Percentiles rank a stretch among this genome's conserved stretches.
Conservation (phyloP, 108 stramenopile species). For the Fragilaria crotonensis region DNA sequence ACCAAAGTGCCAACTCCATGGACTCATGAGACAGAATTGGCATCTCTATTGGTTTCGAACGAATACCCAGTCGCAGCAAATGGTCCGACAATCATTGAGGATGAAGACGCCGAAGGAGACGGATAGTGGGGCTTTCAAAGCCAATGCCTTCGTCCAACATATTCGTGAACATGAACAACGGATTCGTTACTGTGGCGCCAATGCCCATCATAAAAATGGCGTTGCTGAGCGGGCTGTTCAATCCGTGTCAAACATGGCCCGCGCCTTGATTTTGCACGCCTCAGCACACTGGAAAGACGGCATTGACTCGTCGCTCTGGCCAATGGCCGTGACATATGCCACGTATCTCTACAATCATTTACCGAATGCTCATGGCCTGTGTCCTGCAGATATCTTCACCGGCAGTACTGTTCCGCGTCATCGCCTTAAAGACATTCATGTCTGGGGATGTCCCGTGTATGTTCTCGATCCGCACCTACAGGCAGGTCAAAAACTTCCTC, state of each 20-base stretch:
- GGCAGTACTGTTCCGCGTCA: background rate
- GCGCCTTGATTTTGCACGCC: slow-evolving; percentile 13
- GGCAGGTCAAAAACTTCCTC: slow-evolving; percentile 22
- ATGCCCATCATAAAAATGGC: slow-evolving; percentile 21
- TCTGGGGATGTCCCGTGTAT: slow-evolving; percentile 22
- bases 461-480: slow-evolving; percentile 8
- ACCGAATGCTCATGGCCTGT: slow-evolving; percentile 12
- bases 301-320: slow-evolving; percentile 3
- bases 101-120: slow-evolving; percentile 1
- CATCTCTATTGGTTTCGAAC: background rate
- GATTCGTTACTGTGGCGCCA: background rate
- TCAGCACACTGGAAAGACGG: slow-evolving; percentile 1
- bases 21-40: background rate
- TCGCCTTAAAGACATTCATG: background rate
- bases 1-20: background rate
- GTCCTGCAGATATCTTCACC: slow-evolving; percentile 25
- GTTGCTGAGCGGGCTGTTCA: slow-evolving; percentile 14
- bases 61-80: too few species aligned
- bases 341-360: slow-evolving; percentile 14
- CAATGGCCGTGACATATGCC: slow-evolving; percentile 15
- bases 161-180: background rate
- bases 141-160: background rate
- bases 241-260: slow-evolving; percentile 9
- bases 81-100: too few species aligned
- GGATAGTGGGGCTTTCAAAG: slow-evolving; percentile 18